Evolutionary conservation across 768 basidiomycete species (phyloP).

Genomic region (Rhizopogon salebrosus): DNA sequence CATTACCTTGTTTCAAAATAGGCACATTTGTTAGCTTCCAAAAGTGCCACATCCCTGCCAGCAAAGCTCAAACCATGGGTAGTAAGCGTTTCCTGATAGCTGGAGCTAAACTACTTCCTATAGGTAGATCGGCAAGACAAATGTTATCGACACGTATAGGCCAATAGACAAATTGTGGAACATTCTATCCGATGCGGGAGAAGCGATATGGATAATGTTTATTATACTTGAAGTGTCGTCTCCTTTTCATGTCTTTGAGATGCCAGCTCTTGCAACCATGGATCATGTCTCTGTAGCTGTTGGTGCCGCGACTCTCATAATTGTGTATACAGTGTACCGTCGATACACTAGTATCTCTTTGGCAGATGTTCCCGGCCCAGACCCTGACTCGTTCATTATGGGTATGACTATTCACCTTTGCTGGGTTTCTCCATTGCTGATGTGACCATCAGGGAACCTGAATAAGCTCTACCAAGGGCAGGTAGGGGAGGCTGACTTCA

Average conservation of each 20-base stretch:
- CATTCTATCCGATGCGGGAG: slow-evolving; percentile 3
- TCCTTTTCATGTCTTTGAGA: background rate
- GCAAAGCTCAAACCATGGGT: background rate
- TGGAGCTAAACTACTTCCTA: background rate
- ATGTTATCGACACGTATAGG: background rate
- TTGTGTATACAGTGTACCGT: slow-evolving; percentile 3
- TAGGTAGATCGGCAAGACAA: too few relatives aligned
- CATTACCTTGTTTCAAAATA: too few relatives aligned
- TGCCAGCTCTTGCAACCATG: slow-evolving; percentile 6
- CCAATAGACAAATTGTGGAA: background rate
- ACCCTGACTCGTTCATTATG: slow-evolving; percentile 16
- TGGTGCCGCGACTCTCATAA: slow-evolving; percentile 5
- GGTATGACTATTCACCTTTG: slow-evolving; percentile 3
- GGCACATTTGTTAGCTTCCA: too few relatives aligned
- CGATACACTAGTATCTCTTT: slow-evolving; percentile 4
- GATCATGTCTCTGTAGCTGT: background rate
- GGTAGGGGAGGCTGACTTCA: slow-evolving; percentile 21
- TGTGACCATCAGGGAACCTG: slow-evolving; percentile 19
- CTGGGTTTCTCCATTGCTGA: slow-evolving; percentile 17
- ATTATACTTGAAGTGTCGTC: background rate
- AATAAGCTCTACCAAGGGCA: slow-evolving; percentile 24
- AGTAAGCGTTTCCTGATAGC: background rate
- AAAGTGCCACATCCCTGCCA: too few relatives aligned
- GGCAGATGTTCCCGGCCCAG: slow-evolving; percentile 15
- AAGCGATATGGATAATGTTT: background rate